Conservation (phyloP, 352 stramenopile genomes). For the Phytophthora aleatoria region DNA sequence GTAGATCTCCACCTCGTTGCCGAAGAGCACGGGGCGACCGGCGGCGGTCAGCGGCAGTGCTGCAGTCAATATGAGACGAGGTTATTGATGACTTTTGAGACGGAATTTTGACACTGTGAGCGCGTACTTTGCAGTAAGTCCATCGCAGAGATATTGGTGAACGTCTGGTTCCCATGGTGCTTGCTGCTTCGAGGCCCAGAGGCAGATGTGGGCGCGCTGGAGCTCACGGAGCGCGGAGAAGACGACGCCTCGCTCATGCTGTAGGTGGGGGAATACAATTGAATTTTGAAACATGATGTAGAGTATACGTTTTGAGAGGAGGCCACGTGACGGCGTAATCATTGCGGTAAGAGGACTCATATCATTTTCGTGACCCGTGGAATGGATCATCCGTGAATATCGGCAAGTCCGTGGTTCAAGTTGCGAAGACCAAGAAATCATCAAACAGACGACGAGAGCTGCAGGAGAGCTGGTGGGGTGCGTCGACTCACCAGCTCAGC, state of each 20-base stretch:
- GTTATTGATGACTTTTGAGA: neutral
- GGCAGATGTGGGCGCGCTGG: conserved; percentile 14
- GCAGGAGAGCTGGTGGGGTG: conserved; percentile 10
- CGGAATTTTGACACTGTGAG: neutral
- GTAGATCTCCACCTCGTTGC: conserved; percentile 89
- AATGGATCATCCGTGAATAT: conserved; percentile 12
- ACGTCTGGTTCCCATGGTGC: conserved; percentile 10
- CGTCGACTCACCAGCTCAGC: neutral
- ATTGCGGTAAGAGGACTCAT: conserved; percentile 15
- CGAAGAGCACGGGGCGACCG: conserved; percentile 74
- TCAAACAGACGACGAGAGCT: conserved; percentile 1
- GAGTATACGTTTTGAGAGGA: conserved; percentile 10
- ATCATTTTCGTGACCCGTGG: conserved; percentile 15
- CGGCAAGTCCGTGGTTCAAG: neutral
- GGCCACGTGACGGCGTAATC: conserved; percentile 16
- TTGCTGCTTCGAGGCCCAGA: conserved; percentile 12
- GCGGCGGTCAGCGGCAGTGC: conserved; percentile 72
- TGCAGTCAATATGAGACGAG: conserved; percentile 26
- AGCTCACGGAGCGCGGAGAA: conserved; percentile 34
- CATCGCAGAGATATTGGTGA: conserved; percentile 47
- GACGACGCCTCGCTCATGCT: conserved; percentile 38
- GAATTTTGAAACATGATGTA: conserved; percentile 2
- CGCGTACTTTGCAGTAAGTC: conserved; percentile 71
- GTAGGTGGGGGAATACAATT: neutral
- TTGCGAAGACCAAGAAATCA: conserved; percentile 2